Evolutionary conservation across 768 basidiomycete species (phyloP).

Genomic region (Cystofilobasidium macerans): DNA sequence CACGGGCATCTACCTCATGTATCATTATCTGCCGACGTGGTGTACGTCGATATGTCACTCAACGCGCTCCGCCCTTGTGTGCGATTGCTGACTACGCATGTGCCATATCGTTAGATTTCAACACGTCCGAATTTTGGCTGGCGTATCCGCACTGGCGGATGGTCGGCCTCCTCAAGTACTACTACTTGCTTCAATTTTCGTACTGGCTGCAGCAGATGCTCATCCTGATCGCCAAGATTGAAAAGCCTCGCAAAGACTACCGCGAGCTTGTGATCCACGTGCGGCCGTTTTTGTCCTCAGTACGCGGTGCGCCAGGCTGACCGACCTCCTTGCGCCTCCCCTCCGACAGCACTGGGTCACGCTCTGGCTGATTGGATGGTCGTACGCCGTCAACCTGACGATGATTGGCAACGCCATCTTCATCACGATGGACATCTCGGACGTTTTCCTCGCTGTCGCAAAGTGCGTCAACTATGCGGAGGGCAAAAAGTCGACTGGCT

Average conservation of each 20-base stretch:
- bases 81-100: neutral
- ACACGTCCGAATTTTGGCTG: constrained; percentile 73
- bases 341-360: constrained; percentile 63
- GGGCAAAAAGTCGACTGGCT: constrained; percentile 22
- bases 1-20: constrained; percentile 72
- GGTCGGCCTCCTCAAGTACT: constrained; percentile 69
- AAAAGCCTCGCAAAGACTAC: constrained; percentile 91
- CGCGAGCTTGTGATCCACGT: constrained; percentile 69
- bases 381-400: constrained; percentile 41
- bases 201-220: constrained; percentile 94
- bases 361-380: constrained; percentile 64
- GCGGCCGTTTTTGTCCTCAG: constrained; percentile 16
- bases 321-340: neutral
- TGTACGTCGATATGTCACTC: constrained; percentile 7
- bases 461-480: constrained; percentile 83
- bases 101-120: constrained; percentile 37
- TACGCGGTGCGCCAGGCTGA: neutral
- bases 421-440: constrained; percentile 94
- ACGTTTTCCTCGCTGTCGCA: constrained; percentile 73
- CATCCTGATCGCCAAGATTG: constrained; percentile 68
- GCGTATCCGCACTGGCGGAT: constrained; percentile 86
- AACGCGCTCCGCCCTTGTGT: neutral
- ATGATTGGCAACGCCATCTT: constrained; percentile 82
- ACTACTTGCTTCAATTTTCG: constrained; percentile 83
- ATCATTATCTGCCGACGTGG: constrained; percentile 27